These are phyloP conservation scores for Mortierella sp. DNA, from an alignment of 371 early-diverging fungal species.

Conservation along the genomic window DNA sequence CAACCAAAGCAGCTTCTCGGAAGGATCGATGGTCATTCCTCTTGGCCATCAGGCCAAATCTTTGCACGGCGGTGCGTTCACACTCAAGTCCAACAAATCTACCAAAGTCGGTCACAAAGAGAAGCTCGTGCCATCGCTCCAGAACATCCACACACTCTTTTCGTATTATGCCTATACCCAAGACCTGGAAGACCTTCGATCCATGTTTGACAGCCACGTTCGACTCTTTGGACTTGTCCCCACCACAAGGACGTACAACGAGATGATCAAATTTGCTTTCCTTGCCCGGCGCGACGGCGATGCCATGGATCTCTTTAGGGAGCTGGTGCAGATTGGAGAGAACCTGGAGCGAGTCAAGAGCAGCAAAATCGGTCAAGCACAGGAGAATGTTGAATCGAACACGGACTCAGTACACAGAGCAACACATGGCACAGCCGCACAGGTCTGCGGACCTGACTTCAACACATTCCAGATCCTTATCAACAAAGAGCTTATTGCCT, in stretches of 20 bases:
- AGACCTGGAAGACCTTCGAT: slow-evolving; percentile 42
- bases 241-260: slow-evolving; percentile 47
- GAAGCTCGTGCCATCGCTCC: slow-evolving; percentile 32
- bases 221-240: slow-evolving; percentile 54
- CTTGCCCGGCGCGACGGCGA: slow-evolving; percentile 35
- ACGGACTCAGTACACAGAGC: slow-evolving; percentile 45
- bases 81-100: slow-evolving; percentile 5
- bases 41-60: slow-evolving; percentile 38
- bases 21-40: slow-evolving; percentile 25
- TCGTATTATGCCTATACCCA: slow-evolving; percentile 53
- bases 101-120: slow-evolving; percentile 7
- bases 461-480: slow-evolving; percentile 48
- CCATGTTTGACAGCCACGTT: slow-evolving; percentile 51
- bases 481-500: slow-evolving; percentile 41
- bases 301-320: slow-evolving; percentile 36
- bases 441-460: slow-evolving; percentile 41
- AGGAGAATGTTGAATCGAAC: slow-evolving; percentile 47
- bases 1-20: background rate
- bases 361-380: background rate
- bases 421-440: background rate
- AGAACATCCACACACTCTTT: slow-evolving; percentile 50
- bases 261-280: slow-evolving; percentile 57
- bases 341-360: slow-evolving; percentile 34
- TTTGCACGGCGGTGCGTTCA: slow-evolving; percentile 33
- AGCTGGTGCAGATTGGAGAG: slow-evolving; percentile 44